Base-by-base conservation (phyloP, 805 yeast genomes). In the Yarrowia divulgata region DNA sequence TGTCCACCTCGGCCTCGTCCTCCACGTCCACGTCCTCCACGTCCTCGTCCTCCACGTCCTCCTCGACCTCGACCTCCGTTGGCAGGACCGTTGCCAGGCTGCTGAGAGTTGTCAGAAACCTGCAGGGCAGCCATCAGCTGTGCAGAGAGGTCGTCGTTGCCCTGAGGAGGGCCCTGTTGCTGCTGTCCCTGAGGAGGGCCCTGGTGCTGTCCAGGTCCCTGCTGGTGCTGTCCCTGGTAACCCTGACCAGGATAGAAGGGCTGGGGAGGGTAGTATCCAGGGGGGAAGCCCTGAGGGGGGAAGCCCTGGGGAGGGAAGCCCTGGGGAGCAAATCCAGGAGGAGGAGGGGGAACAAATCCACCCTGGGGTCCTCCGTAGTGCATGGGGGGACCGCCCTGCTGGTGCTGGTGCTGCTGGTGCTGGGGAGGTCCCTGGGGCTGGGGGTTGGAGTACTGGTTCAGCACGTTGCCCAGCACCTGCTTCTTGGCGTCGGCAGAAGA, bases 61-160 rank as follows among this genome's bases (percentile, higher is more conserved):
- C 71, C 54, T 74, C 71, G 55, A 23, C 71, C 70, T 8, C 74
- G 69, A 1, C 74, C 72, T 42, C 72, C 49, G 19, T 19, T 19
- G 32, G 49, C 32, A 43, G 23, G 48, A 7, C 48, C 48, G 29
- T 9, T 45, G 13, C 13, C 23, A 19, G 49, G 40, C 67, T 55
- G 49, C 49, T 57, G 63, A 42, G 50, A 29, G 66, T 58, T 58
- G 35, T 35, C 66, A 60, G 66, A 60, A 3, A 72, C 70, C 68
- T 71, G 69, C 45, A 74, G 69, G 12, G 70, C 71, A 19, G 75
- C 73, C 75, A 74, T 70, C 48, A 74, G 57, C 35, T 73, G 73
- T 12, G 71, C 72, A 29, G 73, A 72, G 16, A 73, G 76, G 39
- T 70, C 64, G 32, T 66, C 74, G 40, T 70, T 49, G 12, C 39